These are phyloP conservation scores for Spongiforma sp. DNA, from an alignment of 1,284 basidiomycete genomes.

Conservation along the genomic window DNA sequence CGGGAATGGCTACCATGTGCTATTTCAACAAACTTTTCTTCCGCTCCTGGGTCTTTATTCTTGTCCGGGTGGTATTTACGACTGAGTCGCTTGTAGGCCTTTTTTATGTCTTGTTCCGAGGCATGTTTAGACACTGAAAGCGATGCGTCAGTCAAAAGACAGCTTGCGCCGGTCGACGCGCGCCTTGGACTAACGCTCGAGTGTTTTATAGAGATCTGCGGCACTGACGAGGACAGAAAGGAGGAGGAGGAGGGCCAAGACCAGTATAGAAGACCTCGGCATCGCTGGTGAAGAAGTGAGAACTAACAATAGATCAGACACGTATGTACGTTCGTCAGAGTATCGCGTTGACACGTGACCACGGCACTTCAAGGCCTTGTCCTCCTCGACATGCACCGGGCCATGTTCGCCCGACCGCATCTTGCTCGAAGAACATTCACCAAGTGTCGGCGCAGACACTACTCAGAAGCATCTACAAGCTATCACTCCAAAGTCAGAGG, in stretches of 20 bases:
- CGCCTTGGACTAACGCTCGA: constrained; percentile 67
- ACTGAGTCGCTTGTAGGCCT: constrained; percentile 90
- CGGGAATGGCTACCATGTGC: constrained; percentile 67
- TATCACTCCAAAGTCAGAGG: constrained; percentile 54
- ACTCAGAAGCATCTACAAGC: constrained; percentile 22
- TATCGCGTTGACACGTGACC: constrained; percentile 32
- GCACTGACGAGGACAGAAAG: constrained; percentile 57
- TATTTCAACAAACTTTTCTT: constrained; percentile 88
- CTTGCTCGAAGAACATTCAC: constrained; percentile 5
- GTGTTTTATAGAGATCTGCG: constrained; percentile 75
- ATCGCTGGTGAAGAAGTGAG: constrained; percentile 12
- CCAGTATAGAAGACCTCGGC: constrained; percentile 36
- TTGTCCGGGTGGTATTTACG: constrained; percentile 94
- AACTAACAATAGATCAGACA: constrained; percentile 15
- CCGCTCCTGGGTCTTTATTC: constrained; percentile 84
- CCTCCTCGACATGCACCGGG: neutral
- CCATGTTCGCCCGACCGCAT: constrained; percentile 25
- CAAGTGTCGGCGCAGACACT: constrained; percentile 12
- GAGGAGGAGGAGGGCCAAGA: constrained; percentile 48
- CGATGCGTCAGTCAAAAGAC: constrained; percentile 33
- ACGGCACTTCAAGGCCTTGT: neutral
- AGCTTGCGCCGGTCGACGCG: constrained; percentile 31
- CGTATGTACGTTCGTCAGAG: no score
- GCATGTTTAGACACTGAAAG: constrained; percentile 75
- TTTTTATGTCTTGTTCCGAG: constrained; percentile 86